phyloP scores from a whole-genome alignment of 768 basidiomycete species.

The Exidia glandulosa region DNA sequence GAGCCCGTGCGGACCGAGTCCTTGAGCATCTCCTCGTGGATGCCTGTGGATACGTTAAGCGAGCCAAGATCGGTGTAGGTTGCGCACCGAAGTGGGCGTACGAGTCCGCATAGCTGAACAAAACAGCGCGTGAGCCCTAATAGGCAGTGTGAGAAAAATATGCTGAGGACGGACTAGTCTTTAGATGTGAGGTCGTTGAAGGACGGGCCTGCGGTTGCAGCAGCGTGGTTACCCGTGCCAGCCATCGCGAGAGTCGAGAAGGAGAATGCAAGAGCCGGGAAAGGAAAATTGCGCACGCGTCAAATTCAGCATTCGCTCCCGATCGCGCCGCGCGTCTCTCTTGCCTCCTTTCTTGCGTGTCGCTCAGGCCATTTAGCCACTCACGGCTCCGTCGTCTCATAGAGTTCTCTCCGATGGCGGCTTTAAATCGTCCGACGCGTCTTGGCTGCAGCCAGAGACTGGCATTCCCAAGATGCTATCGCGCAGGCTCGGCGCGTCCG shows the following conservation, averaged over 20 bases:
- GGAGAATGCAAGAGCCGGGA: not conserved
- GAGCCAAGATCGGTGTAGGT: not conserved
- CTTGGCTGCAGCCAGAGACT: too few relatives aligned
- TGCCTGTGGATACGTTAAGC: constrained; percentile 42
- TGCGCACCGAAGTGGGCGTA: constrained; percentile 85
- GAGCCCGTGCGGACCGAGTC: constrained; percentile 90
- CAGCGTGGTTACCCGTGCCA: not conserved
- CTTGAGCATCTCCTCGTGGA: constrained; percentile 99
- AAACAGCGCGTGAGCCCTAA: not conserved
- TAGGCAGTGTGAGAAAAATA: not conserved
- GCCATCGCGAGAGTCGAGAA: not conserved
- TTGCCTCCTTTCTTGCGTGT: too few relatives aligned
- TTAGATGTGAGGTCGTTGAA: not conserved
- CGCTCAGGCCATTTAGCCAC: too few relatives aligned
- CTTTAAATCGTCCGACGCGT: too few relatives aligned
- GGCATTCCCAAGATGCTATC: too few relatives aligned
- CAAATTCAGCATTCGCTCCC: too few relatives aligned
- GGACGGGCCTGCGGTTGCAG: not conserved
- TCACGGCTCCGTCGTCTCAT: too few relatives aligned
- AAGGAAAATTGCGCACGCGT: not conserved
- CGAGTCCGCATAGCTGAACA: constrained; percentile 79
- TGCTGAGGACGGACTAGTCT: not conserved
- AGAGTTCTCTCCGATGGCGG: too few relatives aligned
- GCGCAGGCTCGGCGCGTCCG: too few relatives aligned
- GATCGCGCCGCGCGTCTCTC: too few relatives aligned